Evolutionary conservation across 1,284 basidiomycete species (phyloP).

Genomic region (Irpex sp.): DNA sequence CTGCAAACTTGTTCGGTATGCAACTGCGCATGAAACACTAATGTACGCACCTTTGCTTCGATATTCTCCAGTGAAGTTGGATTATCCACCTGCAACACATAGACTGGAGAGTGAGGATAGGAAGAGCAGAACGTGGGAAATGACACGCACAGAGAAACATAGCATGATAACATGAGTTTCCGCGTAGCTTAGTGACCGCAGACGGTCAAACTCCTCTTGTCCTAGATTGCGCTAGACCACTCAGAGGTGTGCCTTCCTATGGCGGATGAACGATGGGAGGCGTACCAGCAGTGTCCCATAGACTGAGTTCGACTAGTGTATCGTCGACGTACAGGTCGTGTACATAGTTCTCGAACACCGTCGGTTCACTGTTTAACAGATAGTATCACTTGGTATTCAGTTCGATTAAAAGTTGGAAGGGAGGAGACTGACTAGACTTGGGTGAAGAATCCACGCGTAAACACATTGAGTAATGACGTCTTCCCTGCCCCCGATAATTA

Average conservation of each 20-base stretch:
- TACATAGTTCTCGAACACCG: slow-evolving; percentile 92
- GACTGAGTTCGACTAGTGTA: slow-evolving; percentile 80
- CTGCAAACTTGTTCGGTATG: slow-evolving; percentile 32
- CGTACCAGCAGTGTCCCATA: slow-evolving; percentile 96
- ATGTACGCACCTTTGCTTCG: slow-evolving; percentile 73
- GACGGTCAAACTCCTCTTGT: slow-evolving; percentile 93
- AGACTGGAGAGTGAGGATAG: not conserved
- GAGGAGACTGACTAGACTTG: slow-evolving; percentile 73
- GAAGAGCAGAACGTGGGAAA: slow-evolving; percentile 2
- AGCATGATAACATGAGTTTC: slow-evolving; percentile 95
- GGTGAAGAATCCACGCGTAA: slow-evolving; percentile 84
- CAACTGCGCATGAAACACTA: not conserved
- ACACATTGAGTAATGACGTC: slow-evolving; percentile 82
- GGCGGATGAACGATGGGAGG: not conserved
- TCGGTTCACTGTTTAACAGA: slow-evolving; percentile 65
- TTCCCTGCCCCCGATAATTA: slow-evolving; percentile 47
- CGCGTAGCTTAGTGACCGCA: slow-evolving; percentile 89
- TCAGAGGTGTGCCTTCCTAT: slow-evolving; percentile 8
- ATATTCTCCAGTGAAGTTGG: slow-evolving; percentile 91
- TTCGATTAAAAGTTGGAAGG: slow-evolving; percentile 1
- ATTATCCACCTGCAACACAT: slow-evolving; percentile 74
- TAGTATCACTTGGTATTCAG: not conserved
- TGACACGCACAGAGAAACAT: slow-evolving; percentile 78
- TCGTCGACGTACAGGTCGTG: slow-evolving; percentile 83
- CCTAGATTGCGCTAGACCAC: slow-evolving; percentile 43